A percentile compares a stretch with the other conserved stretches of the same genome.
Conservation (phyloP, 139 green algal species). For the Chlorella vulgaris region DNA sequence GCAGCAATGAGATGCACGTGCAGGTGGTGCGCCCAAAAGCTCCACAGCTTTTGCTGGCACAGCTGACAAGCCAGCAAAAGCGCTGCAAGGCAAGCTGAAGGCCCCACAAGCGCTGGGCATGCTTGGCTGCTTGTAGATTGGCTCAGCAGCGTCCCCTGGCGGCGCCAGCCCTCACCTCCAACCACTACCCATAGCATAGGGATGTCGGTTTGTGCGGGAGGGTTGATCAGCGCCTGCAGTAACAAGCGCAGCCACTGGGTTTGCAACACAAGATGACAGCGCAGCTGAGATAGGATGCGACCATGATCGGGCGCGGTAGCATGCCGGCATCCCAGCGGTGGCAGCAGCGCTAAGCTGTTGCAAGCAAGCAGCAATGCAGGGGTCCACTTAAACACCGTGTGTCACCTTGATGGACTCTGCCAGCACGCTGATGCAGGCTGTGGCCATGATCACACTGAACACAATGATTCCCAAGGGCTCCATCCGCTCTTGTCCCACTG, state of each 20-base stretch:
- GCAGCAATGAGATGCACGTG: not conserved
- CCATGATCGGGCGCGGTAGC: too few species aligned
- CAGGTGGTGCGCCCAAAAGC: too few species aligned
- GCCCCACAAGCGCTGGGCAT: not conserved
- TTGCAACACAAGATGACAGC: not conserved
- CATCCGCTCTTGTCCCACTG: conserved; percentile 54
- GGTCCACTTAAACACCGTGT: too few species aligned
- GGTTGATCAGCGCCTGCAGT: not conserved
- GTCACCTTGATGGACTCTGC: conserved; percentile 49
- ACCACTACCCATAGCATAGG: conserved; percentile 4
- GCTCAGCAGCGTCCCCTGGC: too few species aligned
- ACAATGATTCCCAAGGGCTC: conserved; percentile 68
- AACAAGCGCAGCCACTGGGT: not conserved
- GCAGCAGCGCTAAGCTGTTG: too few species aligned
- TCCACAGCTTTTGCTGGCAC: not conserved
- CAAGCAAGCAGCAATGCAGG: too few species aligned
- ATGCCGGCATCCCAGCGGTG: too few species aligned
- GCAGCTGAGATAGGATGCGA: too few species aligned
- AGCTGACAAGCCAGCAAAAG: not conserved
- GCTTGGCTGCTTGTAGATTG: not conserved
- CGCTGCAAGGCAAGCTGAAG: not conserved
- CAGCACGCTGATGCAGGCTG: conserved; percentile 54
- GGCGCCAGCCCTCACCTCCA: conserved; percentile 5
- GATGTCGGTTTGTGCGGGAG: not conserved
- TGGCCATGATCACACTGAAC: conserved; percentile 67